Percentiles rank a stretch among this genome's conserved stretches.
Evolutionary conservation across 306 rosid genomes (phyloP).

Genomic region (Leucaena leucocephala): DNA sequence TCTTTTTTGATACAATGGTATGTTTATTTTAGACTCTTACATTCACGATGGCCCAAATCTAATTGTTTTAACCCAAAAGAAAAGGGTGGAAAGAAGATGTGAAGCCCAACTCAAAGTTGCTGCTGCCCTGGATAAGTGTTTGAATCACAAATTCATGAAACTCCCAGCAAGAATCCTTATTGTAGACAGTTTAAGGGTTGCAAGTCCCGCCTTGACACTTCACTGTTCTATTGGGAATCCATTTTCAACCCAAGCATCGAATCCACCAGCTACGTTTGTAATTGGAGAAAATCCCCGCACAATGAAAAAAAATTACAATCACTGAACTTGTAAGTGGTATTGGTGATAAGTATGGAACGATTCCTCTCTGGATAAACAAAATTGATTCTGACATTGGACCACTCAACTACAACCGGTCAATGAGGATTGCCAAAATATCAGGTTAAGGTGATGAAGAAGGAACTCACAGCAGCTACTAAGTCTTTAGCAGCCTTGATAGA

Average conservation of each 20-base stretch:
- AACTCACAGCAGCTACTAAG: slow-evolving; percentile 62
- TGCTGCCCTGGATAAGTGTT: neutral
- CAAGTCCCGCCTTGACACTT: slow-evolving; percentile 27
- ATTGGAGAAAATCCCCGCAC: slow-evolving; percentile 73
- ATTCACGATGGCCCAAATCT: neutral
- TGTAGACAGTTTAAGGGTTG: slow-evolving; percentile 32
- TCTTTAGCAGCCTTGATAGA: slow-evolving; percentile 72
- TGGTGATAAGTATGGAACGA: neutral
- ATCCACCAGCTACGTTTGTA: slow-evolving; percentile 92
- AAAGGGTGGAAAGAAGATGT: too few relatives aligned
- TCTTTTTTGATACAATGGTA: too few relatives aligned
- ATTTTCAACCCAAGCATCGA: slow-evolving; percentile 79
- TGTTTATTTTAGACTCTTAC: neutral
- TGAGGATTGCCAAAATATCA: slow-evolving; percentile 24
- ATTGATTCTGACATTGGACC: slow-evolving; percentile 35
- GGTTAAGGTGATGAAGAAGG: slow-evolving; percentile 2
- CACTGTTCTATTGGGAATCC: slow-evolving; percentile 70
- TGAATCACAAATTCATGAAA: neutral
- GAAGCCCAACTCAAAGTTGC: neutral
- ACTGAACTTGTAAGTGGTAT: neutral
- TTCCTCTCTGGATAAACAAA: slow-evolving; percentile 10
- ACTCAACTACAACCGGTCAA: slow-evolving; percentile 23
- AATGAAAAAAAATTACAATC: neutral
- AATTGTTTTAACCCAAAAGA: neutral
- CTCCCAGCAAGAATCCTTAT: slow-evolving; percentile 8